Evolutionary conservation across 345 rosid genomes (phyloP), one percentile per base, ranked within the genome.

Genomic region (Fremontodendron californicum): DNA sequence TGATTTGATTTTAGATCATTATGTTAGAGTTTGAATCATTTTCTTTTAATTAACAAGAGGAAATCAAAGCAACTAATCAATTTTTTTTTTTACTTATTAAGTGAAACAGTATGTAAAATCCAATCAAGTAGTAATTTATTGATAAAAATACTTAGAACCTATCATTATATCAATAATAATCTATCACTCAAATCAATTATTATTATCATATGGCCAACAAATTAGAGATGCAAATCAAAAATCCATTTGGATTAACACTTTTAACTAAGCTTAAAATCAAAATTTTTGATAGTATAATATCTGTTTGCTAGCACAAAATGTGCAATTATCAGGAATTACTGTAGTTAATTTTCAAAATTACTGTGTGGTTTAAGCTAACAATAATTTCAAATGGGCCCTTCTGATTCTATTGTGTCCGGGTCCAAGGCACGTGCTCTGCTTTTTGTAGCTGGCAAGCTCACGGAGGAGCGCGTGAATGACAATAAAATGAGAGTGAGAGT

Each of bases 381-480:
- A 62, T 61, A 46, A 46, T 62, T 62, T 29, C 21, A n/a, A 62
- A 62, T 62, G 78, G 78, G 35, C 46, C 43, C 49, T n/a, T n/a
- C n/a, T n/a, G n/a, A 5, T 21, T 11, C 2, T 3, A 2, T 3
- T 37, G 63, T 29, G 75, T 51, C n/a, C 45, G 74, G 78, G 72
- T 42, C 77, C 75, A 33, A 18, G 35, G 54, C 62, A 79, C 78
- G 78, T 72, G 73, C 78, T 58, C n/a, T 58, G 77, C 61, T 73
- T 9, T 37, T 25, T 15, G 73, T n/a, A 27, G 55, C 78, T 45
- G 46, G n/a, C n/a, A n/a, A 57, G 62, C 65, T 51, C 72, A 76
- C 4, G 1, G 11, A 57, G 57, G 66, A 51, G 80, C 78, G 80
- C 80, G 80, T 76, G 83, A 25, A 43, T 0, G 11, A 1, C 12